Conservation (phyloP, 257 asterid genomes). For the Lycium barbarum region DNA sequence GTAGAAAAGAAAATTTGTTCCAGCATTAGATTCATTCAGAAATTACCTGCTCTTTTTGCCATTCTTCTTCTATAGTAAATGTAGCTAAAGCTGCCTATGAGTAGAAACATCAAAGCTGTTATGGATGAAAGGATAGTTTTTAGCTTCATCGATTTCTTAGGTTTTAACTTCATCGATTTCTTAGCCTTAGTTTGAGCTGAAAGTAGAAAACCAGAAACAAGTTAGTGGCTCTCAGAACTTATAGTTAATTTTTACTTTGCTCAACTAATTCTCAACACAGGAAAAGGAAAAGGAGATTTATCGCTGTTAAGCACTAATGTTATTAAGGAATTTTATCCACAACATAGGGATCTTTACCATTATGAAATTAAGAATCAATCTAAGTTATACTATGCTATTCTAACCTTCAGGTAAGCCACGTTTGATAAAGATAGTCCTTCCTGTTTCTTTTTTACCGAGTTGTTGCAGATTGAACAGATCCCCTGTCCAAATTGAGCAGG, state of each 20-base stretch:
- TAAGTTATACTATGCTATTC: background rate
- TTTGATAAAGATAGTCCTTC: background rate
- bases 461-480: background rate
- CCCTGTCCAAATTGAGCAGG: constrained; percentile 9
- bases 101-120: background rate
- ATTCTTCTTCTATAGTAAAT: background rate
- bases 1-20: too few relatives aligned
- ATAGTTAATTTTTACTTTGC: too few relatives aligned
- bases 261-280: too few relatives aligned
- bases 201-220: background rate
- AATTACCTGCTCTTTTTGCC: background rate
- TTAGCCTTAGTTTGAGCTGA: background rate
- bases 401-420: background rate
- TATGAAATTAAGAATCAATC: too few relatives aligned
- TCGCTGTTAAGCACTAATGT: too few relatives aligned
- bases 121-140: background rate
- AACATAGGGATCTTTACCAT: too few relatives aligned
- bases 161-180: background rate
- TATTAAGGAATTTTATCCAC: too few relatives aligned
- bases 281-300: too few relatives aligned
- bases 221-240: too few relatives aligned
- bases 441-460: background rate
- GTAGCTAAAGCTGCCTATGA: background rate
- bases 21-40: background rate
- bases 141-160: too few relatives aligned